Evolutionary conservation across 306 rosid species (phyloP).

Genomic region (Abrus precatorius): DNA sequence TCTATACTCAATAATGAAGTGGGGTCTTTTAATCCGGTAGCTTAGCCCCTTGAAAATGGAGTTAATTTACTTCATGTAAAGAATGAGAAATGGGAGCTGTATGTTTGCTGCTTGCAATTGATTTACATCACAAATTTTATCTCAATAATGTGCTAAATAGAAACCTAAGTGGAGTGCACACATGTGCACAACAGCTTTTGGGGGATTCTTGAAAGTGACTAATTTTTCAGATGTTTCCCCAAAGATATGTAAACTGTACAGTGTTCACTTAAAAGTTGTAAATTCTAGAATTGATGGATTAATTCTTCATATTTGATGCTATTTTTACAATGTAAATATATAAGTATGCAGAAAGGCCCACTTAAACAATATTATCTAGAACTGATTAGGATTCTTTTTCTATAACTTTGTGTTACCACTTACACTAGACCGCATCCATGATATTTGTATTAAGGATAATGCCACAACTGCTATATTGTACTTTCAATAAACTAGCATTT

Average conservation of each 20-base stretch:
- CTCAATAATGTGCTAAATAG: constrained; percentile 29
- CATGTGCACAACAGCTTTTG: not conserved
- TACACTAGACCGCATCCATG: not conserved
- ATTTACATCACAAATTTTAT: constrained; percentile 39
- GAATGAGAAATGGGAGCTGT: constrained; percentile 40
- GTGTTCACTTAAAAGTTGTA: not conserved
- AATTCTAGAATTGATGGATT: not conserved
- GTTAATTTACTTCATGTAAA: not conserved
- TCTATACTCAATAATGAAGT: constrained; percentile 49
- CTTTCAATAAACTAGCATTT: not conserved
- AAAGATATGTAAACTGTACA: not conserved
- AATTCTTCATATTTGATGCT: not conserved
- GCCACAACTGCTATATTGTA: not conserved
- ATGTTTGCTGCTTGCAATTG: constrained; percentile 29
- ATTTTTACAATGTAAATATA: not conserved
- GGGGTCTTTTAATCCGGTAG: constrained; percentile 33
- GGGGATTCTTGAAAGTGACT: not conserved
- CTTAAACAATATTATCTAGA: not conserved
- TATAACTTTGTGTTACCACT: not conserved
- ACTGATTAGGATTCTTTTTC: not conserved
- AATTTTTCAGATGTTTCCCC: not conserved
- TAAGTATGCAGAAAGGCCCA: not conserved
- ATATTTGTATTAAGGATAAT: not conserved
- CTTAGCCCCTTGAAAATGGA: constrained; percentile 32
- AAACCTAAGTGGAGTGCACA: not conserved